These are phyloP conservation scores for Coix lacrymajobi DNA, from an alignment of 176 grass and related monocot genomes.

Conservation along the genomic window DNA sequence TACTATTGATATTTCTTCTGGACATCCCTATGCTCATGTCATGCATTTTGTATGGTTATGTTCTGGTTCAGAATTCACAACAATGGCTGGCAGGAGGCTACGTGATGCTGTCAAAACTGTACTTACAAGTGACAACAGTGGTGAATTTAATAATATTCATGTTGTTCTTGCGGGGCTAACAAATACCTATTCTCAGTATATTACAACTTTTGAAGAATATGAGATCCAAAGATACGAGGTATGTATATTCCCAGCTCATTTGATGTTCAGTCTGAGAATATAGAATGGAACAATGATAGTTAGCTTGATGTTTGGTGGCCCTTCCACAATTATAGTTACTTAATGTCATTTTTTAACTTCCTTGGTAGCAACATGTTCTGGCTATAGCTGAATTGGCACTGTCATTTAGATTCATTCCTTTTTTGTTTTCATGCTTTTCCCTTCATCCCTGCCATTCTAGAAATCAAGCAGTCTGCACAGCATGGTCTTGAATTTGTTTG, in stretches of 20 bases:
- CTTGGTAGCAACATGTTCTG: neutral
- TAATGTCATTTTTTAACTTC: neutral
- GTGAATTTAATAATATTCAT: constrained; percentile 73
- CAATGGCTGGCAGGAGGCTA: constrained; percentile 88
- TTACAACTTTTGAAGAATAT: constrained; percentile 93
- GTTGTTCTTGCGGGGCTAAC: constrained; percentile 87
- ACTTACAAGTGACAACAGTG: constrained; percentile 44
- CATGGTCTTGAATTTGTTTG: constrained; percentile 3
- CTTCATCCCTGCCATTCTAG: neutral
- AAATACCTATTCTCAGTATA: constrained; percentile 92
- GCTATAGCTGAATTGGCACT: neutral
- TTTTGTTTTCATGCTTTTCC: neutral
- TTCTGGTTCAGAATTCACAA: constrained; percentile 81
- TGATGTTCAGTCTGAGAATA: neutral
- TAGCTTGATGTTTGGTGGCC: neutral
- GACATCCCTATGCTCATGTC: neutral
- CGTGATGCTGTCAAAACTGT: constrained; percentile 73
- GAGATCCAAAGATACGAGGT: constrained; percentile 99
- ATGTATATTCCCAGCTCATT: neutral
- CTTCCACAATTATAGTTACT: neutral
- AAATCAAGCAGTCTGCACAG: neutral
- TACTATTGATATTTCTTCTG: neutral
- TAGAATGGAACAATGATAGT: neutral
- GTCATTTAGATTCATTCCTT: neutral
- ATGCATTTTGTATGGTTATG: constrained; percentile 9